Conservation (phyloP, 2,329 filamentous ascomycete species). For the Ilyonectria sp. region DNA sequence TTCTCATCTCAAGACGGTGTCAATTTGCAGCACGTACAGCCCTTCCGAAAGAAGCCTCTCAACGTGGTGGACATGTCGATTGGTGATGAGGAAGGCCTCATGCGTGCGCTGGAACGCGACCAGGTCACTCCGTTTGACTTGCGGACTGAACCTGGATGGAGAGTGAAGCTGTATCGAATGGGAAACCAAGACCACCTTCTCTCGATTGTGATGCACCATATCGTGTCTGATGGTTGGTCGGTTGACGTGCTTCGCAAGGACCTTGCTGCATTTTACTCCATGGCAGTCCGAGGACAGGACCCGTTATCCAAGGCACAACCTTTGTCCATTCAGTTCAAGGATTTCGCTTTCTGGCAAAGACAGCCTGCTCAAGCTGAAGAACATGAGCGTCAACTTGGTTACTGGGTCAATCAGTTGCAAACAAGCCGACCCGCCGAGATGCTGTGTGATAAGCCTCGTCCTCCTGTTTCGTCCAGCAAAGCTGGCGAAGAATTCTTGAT, state of each 20-base stretch:
- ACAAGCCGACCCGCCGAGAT: conserved; percentile 25
- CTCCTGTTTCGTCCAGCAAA: conserved; percentile 25
- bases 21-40: background rate
- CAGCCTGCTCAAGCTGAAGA: background rate
- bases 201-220: conserved; percentile 50
- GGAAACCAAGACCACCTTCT: conserved; percentile 38
- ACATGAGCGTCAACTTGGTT: conserved; percentile 12
- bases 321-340: conserved; percentile 42
- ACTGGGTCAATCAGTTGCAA: conserved; percentile 22
- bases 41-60: background rate
- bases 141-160: conserved; percentile 40
- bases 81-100: background rate
- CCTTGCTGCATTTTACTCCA: conserved; percentile 15
- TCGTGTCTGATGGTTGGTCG: conserved; percentile 50
- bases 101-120: conserved; percentile 23
- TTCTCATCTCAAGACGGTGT: background rate
- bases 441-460: conserved; percentile 25
- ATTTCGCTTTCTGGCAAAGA: conserved; percentile 34
- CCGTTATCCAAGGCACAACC: conserved; percentile 31
- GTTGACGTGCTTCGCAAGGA: conserved; percentile 21
- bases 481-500: conserved; percentile 16
- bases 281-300: conserved; percentile 29
- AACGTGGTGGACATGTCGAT: background rate
- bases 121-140: conserved; percentile 45
- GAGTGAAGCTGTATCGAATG: conserved; percentile 32